phyloP scores from a whole-genome alignment of 495 filamentous ascomycete genomes.

The Penicillium robsamsonii region DNA sequence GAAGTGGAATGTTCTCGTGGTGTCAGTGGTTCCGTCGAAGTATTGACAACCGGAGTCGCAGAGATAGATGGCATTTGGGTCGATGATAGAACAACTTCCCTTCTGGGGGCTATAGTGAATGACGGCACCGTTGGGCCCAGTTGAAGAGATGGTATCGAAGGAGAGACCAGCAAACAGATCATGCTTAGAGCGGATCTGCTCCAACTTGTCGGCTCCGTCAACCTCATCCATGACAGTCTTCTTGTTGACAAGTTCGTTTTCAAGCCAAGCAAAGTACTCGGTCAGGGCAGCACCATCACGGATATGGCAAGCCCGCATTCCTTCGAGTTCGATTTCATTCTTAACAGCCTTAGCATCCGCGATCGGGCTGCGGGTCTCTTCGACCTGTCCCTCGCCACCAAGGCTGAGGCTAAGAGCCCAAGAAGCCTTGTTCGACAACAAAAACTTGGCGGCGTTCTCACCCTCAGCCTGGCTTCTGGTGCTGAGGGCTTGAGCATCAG shows the following conservation, averaged over 20 bases:
- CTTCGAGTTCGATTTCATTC: slow-evolving; percentile 85
- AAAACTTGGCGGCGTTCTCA: slow-evolving; percentile 58
- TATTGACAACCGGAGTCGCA: slow-evolving; percentile 98
- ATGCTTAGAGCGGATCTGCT: slow-evolving; percentile 75
- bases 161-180: slow-evolving; percentile 86
- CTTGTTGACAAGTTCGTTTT: slow-evolving; percentile 77
- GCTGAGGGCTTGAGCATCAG: slow-evolving; percentile 65
- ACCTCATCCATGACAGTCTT: slow-evolving; percentile 80
- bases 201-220: slow-evolving; percentile 85
- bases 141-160: slow-evolving; percentile 95
- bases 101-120: slow-evolving; percentile 96
- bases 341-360: slow-evolving; percentile 97
- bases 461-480: slow-evolving; percentile 38
- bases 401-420: slow-evolving; percentile 89
- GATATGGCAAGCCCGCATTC: slow-evolving; percentile 92
- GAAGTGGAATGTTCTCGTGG: slow-evolving; percentile 92
- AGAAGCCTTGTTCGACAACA: slow-evolving; percentile 85
- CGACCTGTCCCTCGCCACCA: slow-evolving; percentile 83
- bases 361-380: slow-evolving; percentile 84
- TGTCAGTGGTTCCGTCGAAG: slow-evolving; percentile 93
- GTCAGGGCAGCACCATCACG: slow-evolving; percentile 90
- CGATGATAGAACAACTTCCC: slow-evolving; percentile 77
- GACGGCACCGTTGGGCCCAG: slow-evolving; percentile 89
- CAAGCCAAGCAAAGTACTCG: slow-evolving; percentile 96
- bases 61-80: slow-evolving; percentile 85